A percentile compares a stretch with the other conserved stretches of the same genome.
These are phyloP conservation scores for Dioszegia hungarica DNA, from an alignment of 768 basidiomycete species.

Conservation along the genomic window DNA sequence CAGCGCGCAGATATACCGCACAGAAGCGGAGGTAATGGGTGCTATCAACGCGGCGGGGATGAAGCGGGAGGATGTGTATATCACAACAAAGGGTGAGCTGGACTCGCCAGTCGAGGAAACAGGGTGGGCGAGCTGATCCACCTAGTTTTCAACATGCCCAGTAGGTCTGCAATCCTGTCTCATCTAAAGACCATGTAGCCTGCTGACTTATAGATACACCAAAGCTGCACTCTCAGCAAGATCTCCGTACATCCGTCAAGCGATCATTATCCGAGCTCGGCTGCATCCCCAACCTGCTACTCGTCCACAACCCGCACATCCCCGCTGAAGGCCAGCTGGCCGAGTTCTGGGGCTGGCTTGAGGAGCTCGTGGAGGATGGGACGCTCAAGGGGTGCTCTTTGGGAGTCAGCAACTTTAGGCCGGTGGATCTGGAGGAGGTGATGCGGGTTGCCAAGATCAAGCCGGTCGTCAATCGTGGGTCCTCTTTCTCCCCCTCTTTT, in stretches of 20 bases:
- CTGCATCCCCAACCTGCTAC: constrained; percentile 30
- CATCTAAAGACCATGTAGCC: background rate
- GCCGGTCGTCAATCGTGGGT: constrained; percentile 44
- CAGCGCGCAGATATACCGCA: constrained; percentile 35
- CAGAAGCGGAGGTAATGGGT: constrained; percentile 25
- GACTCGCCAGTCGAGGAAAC: background rate
- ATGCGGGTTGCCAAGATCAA: constrained; percentile 35
- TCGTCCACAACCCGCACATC: constrained; percentile 44
- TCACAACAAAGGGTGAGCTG: constrained; percentile 38
- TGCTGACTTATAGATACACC: background rate
- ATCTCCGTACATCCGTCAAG: constrained; percentile 21
- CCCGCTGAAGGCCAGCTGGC: constrained; percentile 36
- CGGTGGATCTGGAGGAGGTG: constrained; percentile 39
- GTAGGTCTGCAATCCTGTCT: background rate
- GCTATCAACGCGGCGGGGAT: constrained; percentile 20
- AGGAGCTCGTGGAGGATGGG: constrained; percentile 19
- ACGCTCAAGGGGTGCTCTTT: constrained; percentile 18
- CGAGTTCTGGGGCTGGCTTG: constrained; percentile 21
- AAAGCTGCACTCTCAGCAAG: constrained; percentile 7
- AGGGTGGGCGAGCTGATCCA: background rate
- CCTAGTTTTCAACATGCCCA: constrained; percentile 14
- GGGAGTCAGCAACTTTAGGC: constrained; percentile 44
- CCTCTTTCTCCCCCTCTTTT: background rate
- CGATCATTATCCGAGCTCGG: constrained; percentile 23
- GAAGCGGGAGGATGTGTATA: constrained; percentile 25